A percentile compares a stretch with the other conserved stretches of the same genome.
Evolutionary conservation across 2,329 filamentous ascomycete species (phyloP).

Genomic region (Aspergillus cejpii): DNA sequence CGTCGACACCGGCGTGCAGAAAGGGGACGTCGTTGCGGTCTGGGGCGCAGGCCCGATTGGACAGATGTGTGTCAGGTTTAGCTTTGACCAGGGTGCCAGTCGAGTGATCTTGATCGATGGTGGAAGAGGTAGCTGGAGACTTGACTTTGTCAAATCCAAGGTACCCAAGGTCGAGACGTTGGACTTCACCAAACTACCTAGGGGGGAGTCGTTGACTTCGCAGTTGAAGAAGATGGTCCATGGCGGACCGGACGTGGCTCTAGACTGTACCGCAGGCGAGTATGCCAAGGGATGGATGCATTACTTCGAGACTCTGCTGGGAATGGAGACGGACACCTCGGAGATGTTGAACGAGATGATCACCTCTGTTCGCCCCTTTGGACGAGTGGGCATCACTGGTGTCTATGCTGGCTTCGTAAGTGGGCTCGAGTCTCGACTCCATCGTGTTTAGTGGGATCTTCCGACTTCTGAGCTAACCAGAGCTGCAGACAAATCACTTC

Average conservation of each 20-base stretch:
- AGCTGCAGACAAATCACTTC: conserved; percentile 64
- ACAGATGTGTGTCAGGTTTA: conserved; percentile 64
- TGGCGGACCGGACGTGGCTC: conserved; percentile 65
- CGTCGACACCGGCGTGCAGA: conserved; percentile 73
- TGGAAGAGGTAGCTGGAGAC: conserved; percentile 54
- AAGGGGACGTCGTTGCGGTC: conserved; percentile 69
- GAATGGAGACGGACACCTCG: conserved; percentile 76
- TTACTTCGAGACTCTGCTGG: conserved; percentile 54
- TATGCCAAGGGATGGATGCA: conserved; percentile 58
- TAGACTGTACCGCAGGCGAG: conserved; percentile 62
- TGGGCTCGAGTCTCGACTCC: conserved; percentile 11
- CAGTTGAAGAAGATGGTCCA: conserved; percentile 67
- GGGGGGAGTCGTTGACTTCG: conserved; percentile 59
- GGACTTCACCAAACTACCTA: conserved; percentile 60
- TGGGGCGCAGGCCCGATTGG: conserved; percentile 87
- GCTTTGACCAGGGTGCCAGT: conserved; percentile 63
- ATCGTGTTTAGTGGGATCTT: background rate
- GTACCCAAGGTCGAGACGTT: conserved; percentile 62
- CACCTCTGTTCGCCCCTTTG: conserved; percentile 47
- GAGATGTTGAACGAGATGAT: conserved; percentile 54
- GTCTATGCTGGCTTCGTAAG: conserved; percentile 56
- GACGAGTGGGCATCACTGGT: conserved; percentile 70
- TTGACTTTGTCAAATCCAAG: conserved; percentile 60
- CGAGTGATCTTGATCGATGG: conserved; percentile 75
- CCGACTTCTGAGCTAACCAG: conserved; percentile 2